Evolutionary conservation across 805 yeast genomes (phyloP).

Genomic region (Sugiyamaella americana): DNA sequence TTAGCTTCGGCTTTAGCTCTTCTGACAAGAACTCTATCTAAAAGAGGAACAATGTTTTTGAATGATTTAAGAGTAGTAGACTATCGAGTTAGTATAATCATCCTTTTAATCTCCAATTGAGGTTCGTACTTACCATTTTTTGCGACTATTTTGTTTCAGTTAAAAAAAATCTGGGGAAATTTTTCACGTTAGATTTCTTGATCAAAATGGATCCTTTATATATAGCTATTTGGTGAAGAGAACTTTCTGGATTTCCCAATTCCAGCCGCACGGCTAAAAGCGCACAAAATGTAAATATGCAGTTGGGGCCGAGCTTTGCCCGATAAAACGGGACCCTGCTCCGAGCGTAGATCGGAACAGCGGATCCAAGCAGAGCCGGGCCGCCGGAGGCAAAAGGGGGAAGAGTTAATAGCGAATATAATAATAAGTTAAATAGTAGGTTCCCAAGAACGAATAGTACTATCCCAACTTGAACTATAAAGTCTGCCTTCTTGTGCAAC

Average conservation of each 20-base stretch:
- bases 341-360: neutral
- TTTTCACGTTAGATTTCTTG: neutral
- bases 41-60: constrained; percentile 81
- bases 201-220: neutral
- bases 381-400: neutral
- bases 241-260: neutral
- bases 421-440: constrained; percentile 7
- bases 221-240: neutral
- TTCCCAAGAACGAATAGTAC: constrained; percentile 40
- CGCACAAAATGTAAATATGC: too few relatives aligned
- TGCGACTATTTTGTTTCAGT: too few relatives aligned
- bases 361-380: neutral
- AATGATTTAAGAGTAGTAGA: constrained; percentile 58
- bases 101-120: neutral
- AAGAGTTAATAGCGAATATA: too few relatives aligned
- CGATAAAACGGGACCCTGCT: too few relatives aligned
- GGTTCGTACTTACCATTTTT: neutral
- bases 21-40: constrained; percentile 95
- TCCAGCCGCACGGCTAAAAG: neutral
- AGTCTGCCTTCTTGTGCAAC: constrained; percentile 69
- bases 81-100: constrained; percentile 1
- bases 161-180: constrained; percentile 1
- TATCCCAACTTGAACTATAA: constrained; percentile 77
- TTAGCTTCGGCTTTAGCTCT: constrained; percentile 85
- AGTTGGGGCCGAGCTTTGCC: neutral